These are phyloP conservation scores for Bipolaris cookei DNA, from an alignment of 2,329 filamentous ascomycete genomes.

Conservation along the genomic window DNA sequence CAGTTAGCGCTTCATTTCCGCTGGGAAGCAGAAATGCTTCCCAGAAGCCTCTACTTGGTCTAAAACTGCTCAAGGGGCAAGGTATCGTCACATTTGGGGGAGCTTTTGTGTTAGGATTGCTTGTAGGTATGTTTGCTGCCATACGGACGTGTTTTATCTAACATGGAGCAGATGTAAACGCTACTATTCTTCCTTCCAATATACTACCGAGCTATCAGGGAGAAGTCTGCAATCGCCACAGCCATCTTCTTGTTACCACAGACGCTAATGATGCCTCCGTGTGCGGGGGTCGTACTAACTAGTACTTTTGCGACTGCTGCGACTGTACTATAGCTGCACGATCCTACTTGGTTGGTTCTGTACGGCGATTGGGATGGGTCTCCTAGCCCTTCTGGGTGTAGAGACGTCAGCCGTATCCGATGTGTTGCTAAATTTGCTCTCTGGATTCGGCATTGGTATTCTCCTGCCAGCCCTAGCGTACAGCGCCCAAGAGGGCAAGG, in stretches of 20 bases:
- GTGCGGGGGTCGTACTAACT: not conserved
- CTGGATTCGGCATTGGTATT: no score
- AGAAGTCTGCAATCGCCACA: not conserved
- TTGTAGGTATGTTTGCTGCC: not conserved
- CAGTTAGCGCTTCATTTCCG: not conserved
- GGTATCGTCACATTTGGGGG: not conserved
- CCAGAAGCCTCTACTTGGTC: not conserved
- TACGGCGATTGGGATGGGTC: not conserved
- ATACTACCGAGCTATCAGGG: not conserved
- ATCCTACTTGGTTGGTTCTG: not conserved
- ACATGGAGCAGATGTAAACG: not conserved
- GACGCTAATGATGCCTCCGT: not conserved
- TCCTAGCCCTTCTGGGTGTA: not conserved
- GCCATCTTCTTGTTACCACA: not conserved
- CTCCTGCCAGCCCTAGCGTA: constrained; percentile 1
- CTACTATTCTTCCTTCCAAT: not conserved
- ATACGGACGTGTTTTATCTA: not conserved
- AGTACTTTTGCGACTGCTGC: not conserved
- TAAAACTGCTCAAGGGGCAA: not conserved
- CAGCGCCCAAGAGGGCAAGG: no score
- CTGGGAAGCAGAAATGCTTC: not conserved
- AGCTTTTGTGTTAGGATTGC: not conserved
- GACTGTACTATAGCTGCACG: not conserved
- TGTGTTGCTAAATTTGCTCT: no score
- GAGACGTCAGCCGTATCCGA: not conserved